These are phyloP conservation scores for Akanthomyces dipterigenus DNA, from an alignment of 2,329 filamentous ascomycete genomes.

Conservation along the genomic window DNA sequence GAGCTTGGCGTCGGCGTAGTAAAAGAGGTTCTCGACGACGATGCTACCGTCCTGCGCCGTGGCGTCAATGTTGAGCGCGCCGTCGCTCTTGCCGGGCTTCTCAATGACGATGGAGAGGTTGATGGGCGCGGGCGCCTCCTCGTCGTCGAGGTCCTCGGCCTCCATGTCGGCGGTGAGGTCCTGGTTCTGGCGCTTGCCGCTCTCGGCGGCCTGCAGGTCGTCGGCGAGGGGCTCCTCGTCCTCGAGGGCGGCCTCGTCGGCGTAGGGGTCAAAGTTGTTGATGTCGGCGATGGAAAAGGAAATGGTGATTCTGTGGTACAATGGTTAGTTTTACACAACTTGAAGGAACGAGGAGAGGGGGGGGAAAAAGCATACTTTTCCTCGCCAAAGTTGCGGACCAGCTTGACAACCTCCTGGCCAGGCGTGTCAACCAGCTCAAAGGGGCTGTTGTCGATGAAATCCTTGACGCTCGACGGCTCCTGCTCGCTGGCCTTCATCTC, in stretches of 20 bases:
- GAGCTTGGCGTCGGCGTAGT: slow-evolving; percentile 71
- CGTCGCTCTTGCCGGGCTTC: slow-evolving; percentile 64
- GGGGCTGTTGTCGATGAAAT: slow-evolving; percentile 78
- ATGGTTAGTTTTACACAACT: neutral
- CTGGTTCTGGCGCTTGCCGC: slow-evolving; percentile 39
- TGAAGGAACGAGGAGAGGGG: neutral
- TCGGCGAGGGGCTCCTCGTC: slow-evolving; percentile 31
- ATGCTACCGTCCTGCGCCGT: slow-evolving; percentile 80
- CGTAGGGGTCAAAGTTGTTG: slow-evolving; percentile 32
- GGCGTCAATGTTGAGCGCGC: slow-evolving; percentile 81
- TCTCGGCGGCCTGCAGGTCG: slow-evolving; percentile 45
- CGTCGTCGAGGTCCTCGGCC: slow-evolving; percentile 35
- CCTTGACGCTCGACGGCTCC: slow-evolving; percentile 70
- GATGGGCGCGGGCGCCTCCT: slow-evolving; percentile 63
- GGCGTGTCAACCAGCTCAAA: slow-evolving; percentile 78
- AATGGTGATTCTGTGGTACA: slow-evolving; percentile 31
- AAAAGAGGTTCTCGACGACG: slow-evolving; percentile 84
- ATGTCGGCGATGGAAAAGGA: slow-evolving; percentile 38
- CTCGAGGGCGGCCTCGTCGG: slow-evolving; percentile 31
- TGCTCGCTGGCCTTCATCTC: slow-evolving; percentile 69
- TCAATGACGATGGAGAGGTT: slow-evolving; percentile 82
- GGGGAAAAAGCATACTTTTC: slow-evolving; percentile 63
- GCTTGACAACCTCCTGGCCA: slow-evolving; percentile 80
- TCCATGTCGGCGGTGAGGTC: slow-evolving; percentile 44
- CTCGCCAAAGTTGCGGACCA: slow-evolving; percentile 76